Conservation (phyloP, 371 early-diverging fungal genomes). For the Choanephora cucurbitarum region DNA sequence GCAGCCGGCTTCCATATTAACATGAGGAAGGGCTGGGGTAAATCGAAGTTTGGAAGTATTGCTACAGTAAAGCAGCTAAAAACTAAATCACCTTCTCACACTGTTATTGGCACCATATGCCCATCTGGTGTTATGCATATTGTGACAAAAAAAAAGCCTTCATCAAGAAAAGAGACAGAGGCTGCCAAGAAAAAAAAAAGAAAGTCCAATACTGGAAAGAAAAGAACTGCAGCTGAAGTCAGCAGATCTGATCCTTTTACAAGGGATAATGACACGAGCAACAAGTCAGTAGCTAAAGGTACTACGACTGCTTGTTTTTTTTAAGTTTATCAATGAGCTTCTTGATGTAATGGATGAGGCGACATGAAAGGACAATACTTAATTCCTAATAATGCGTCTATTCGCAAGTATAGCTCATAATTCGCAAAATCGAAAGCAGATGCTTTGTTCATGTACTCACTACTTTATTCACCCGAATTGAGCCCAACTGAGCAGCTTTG, state of each 20-base stretch:
- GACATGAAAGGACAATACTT: slow-evolving; percentile 8
- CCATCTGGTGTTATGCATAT: slow-evolving; percentile 11
- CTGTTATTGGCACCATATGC: slow-evolving; percentile 15
- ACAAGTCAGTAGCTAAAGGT: slow-evolving; percentile 9
- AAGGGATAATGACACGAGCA: slow-evolving; percentile 13
- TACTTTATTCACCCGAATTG: neutral
- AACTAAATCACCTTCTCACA: slow-evolving; percentile 6
- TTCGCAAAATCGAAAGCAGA: slow-evolving; percentile 9
- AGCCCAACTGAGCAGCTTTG: slow-evolving; percentile 3
- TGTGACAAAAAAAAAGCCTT: slow-evolving; percentile 14
- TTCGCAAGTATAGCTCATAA: slow-evolving; percentile 6
- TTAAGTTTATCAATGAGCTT: slow-evolving; percentile 15
- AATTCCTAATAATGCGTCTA: slow-evolving; percentile 11
- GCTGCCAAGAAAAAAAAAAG: no score
- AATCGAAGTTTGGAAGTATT: neutral
- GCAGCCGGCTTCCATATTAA: slow-evolving; percentile 17
- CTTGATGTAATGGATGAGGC: slow-evolving; percentile 13
- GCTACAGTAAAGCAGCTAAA: neutral
- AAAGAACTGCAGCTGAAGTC: no score
- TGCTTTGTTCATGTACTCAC: slow-evolving; percentile 8
- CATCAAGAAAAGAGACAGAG: no score
- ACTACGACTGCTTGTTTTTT: slow-evolving; percentile 15
- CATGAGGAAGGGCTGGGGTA: slow-evolving; percentile 9
- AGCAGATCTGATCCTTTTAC: no score
- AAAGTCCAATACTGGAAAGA: no score